phyloP scores from a whole-genome alignment of 164 flowering plant genomes.

The Magnolia sinica region DNA sequence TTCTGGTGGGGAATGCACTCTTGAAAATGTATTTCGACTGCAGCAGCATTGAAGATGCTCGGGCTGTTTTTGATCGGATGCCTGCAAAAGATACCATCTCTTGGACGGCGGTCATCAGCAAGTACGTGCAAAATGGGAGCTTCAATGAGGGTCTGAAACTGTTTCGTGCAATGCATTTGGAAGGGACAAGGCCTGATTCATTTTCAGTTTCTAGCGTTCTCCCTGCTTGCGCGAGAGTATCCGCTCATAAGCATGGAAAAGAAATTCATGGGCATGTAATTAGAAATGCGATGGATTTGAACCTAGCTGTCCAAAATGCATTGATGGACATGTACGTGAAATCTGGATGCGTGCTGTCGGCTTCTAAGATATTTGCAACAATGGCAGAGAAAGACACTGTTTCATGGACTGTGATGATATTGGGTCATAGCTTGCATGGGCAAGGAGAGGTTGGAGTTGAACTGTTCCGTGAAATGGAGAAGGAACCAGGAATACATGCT shows the following conservation, averaged over 20 bases:
- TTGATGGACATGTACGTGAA: constrained; percentile 70
- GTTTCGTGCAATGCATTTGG: constrained; percentile 44
- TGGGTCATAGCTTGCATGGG: constrained; percentile 65
- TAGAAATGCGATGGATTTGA: constrained; percentile 31
- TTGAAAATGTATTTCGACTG: constrained; percentile 67
- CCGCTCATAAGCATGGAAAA: constrained; percentile 59
- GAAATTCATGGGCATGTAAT: constrained; percentile 58
- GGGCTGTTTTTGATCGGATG: constrained; percentile 46
- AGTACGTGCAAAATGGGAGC: constrained; percentile 55
- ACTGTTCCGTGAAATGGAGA: constrained; percentile 44
- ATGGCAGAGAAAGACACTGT: constrained; percentile 46
- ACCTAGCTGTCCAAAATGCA: constrained; percentile 46
- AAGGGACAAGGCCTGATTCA: constrained; percentile 48
- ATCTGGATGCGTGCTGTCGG: constrained; percentile 50
- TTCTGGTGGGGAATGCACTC: constrained; percentile 58
- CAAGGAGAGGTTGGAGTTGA: constrained; percentile 49
- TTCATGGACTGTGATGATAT: constrained; percentile 73
- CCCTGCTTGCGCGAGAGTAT: constrained; percentile 65
- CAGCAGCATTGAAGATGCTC: constrained; percentile 43
- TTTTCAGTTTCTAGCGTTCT: constrained; percentile 47
- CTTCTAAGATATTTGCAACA: constrained; percentile 38
- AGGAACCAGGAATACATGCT: constrained; percentile 11
- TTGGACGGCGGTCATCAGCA: constrained; percentile 53
- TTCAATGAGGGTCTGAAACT: constrained; percentile 61
- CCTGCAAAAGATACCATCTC: constrained; percentile 48